Evolutionary conservation across 2,329 filamentous ascomycete species (phyloP).

Genomic region (Epichloe bromicola): DNA sequence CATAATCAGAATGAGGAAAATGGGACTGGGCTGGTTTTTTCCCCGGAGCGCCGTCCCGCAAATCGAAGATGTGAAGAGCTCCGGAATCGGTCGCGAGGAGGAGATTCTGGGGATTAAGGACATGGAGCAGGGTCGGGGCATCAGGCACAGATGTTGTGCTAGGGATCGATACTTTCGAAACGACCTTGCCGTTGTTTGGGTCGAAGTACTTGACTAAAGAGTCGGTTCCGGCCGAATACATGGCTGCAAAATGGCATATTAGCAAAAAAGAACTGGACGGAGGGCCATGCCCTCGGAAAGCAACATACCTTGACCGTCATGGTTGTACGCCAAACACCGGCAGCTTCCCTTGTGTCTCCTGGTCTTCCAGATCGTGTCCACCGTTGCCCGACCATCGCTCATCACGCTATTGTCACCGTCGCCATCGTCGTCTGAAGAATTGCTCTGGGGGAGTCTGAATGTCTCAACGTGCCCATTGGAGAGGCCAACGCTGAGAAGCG

Average conservation of each 20-base stretch:
- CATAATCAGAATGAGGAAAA: conserved; percentile 82
- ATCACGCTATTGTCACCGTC: conserved; percentile 36
- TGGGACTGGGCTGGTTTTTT: conserved; percentile 65
- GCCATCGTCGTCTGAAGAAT: conserved; percentile 36
- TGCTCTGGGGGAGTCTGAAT: conserved; percentile 56
- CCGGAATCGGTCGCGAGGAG: conserved; percentile 86
- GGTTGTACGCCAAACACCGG: conserved; percentile 62
- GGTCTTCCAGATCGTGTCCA: conserved; percentile 78
- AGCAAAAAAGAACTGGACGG: background rate
- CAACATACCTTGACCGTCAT: conserved; percentile 58
- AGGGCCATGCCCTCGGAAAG: conserved; percentile 12
- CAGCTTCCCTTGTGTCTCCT: conserved; percentile 90
- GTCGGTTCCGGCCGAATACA: conserved; percentile 53
- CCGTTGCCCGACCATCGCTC: conserved; percentile 55
- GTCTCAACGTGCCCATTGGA: conserved; percentile 76
- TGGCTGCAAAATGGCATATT: conserved; percentile 22
- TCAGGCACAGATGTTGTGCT: conserved; percentile 42
- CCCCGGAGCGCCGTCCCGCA: conserved; percentile 48
- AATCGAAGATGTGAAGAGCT: conserved; percentile 75
- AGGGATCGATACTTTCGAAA: conserved; percentile 72
- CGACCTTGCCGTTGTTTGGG: conserved; percentile 50
- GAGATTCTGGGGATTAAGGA: conserved; percentile 75
- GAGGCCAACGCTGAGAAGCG: conserved; percentile 75
- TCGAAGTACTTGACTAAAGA: conserved; percentile 45
- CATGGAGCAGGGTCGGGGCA: conserved; percentile 68